Evolutionary conservation across 2,329 filamentous ascomycete species (phyloP), one percentile per base, ranked within the genome.

Genomic region (Aureobasidium subglaciale): DNA sequence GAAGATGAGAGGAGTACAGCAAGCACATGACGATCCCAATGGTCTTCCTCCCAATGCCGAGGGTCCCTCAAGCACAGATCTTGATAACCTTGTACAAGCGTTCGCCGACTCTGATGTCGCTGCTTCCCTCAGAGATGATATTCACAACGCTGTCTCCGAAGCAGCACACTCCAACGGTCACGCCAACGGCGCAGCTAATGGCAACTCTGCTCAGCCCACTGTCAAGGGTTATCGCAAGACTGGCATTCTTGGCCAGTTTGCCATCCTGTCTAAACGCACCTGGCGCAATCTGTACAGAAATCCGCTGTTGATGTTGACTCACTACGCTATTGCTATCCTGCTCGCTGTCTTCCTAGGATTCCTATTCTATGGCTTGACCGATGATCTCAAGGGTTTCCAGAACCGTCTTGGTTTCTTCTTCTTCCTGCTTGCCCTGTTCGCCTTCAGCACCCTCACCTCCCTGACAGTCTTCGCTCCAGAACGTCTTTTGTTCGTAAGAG

Each of bases 261-360:
- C 85, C 55, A 96, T 99, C 63, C 77, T 99, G 11, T 95, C 92
- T 0, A 81, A 85, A 64, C 84, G 93, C 42, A 99, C 93, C 0
- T 99, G 92, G 92, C 90, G 88, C 67, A 99, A 99, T 67, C 79
- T 99, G 6, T 97, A 99, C 75, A 85, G 93, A 56, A 96, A 99
- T 69, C 93, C 93, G 1, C 91, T 97, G 82, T 77, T 99, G 58
- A 99, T 99, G 93, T 81, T 99, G 57, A 96, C 91, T 0, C 93
- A 99, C 72, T 99, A 97, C 68, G 93, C 93, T 34, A 97, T 96
- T 62, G 90, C 93, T 7, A 97, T 99, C 59, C 75, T 97, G 0
- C 81, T 99, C 5, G 93, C 91, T 1, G 92, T 97, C 5, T 87
- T 99, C 57, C 91, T 92, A 2, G 93, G 93, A 3, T 97, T 88